phyloP scores from a whole-genome alignment of 441 rosid genomes.

The Populus hybrid region DNA sequence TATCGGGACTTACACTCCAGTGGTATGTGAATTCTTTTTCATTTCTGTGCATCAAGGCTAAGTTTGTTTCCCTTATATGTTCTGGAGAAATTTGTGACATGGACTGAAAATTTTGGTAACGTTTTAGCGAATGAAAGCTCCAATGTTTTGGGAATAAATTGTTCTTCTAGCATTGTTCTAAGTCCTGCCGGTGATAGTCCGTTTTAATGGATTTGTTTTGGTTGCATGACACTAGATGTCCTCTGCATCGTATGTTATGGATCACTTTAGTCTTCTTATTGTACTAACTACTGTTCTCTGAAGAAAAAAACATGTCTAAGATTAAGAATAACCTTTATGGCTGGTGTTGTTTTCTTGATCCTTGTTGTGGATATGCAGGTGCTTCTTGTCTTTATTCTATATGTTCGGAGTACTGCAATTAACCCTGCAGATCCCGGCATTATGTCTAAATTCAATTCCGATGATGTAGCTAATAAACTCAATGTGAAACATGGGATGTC shows the following conservation, averaged over 20 bases:
- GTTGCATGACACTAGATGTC: background rate
- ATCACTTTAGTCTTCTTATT: background rate
- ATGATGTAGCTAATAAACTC: constrained; percentile 36
- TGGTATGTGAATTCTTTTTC: constrained; percentile 51
- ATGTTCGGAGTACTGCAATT: constrained; percentile 88
- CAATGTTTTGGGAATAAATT: background rate
- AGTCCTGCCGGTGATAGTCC: background rate
- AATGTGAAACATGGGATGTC: constrained; percentile 35
- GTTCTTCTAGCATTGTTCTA: background rate
- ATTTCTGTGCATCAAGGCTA: background rate
- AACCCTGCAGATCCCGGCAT: constrained; percentile 98
- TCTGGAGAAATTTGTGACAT: constrained; percentile 27
- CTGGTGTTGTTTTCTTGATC: background rate
- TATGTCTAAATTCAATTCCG: constrained; percentile 46
- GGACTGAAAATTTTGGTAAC: constrained; percentile 20
- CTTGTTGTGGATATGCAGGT: constrained; percentile 43
- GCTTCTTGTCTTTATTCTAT: constrained; percentile 69
- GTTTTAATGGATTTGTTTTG: background rate
- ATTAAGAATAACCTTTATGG: background rate
- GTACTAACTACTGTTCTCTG: background rate
- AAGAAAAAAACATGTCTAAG: background rate
- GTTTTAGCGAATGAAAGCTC: constrained; percentile 52
- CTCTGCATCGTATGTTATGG: background rate
- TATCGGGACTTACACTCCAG: constrained; percentile 62
- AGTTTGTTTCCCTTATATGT: constrained; percentile 2